These are phyloP conservation scores for Termitomyces sp. DNA, from an alignment of 768 basidiomycete species.

Conservation along the genomic window DNA sequence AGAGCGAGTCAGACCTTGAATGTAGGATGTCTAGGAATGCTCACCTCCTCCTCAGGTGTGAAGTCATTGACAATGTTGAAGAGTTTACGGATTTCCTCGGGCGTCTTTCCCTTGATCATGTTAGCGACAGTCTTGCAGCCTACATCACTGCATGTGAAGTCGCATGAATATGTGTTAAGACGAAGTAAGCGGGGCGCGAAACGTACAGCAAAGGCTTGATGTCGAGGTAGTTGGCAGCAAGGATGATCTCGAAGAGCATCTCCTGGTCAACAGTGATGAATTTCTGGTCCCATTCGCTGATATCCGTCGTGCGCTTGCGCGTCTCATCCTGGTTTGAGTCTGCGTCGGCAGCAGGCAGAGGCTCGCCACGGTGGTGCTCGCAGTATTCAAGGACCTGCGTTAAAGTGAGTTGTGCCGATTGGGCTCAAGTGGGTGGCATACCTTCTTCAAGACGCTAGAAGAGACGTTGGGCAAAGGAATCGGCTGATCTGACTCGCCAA, in stretches of 20 bases:
- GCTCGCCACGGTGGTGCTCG: constrained; percentile 97
- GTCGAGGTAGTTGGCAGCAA: constrained; percentile 99
- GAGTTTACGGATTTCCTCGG: constrained; percentile 97
- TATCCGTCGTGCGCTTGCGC: constrained; percentile 96
- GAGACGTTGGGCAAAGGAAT: constrained; percentile 95
- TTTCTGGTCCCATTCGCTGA: constrained; percentile 99
- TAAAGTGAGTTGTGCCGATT: neutral
- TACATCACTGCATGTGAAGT: constrained; percentile 64
- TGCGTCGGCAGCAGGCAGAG: constrained; percentile 82
- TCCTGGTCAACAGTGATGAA: constrained; percentile 99
- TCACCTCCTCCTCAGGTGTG: constrained; percentile 97
- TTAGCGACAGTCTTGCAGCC: constrained; percentile 99
- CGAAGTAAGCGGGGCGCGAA: neutral
- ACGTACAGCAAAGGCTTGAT: constrained; percentile 96
- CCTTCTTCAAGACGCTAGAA: constrained; percentile 91
- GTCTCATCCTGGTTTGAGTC: constrained; percentile 88
- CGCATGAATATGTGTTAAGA: neutral
- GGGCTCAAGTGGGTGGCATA: constrained; percentile 19
- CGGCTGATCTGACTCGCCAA: constrained; percentile 91
- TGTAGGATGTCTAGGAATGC: constrained; percentile 13
- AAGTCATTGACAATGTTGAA: constrained; percentile 99
- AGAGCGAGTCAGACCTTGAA: constrained; percentile 11
- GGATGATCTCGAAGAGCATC: constrained; percentile 99
- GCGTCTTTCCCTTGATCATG: constrained; percentile 99
- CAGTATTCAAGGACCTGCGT: constrained; percentile 95